Evolutionary conservation across 176 grass and related monocot species (phyloP).

Genomic region (Pharus latifolius): DNA sequence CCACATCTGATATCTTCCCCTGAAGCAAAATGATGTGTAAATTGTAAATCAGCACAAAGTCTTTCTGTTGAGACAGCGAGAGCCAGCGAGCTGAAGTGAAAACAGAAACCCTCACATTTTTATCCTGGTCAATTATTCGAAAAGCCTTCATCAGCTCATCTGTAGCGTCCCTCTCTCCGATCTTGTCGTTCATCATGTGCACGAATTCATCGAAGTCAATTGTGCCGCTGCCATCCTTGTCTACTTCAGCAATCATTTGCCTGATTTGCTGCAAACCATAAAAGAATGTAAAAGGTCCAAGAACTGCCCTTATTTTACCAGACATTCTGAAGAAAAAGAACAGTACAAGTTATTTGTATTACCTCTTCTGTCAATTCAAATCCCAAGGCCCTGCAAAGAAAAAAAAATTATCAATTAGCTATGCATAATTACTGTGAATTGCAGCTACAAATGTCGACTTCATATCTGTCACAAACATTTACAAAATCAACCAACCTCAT

Average conservation of each 20-base stretch:
- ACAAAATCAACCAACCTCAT: conserved; percentile 45
- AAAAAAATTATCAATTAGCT: neutral
- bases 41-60: neutral
- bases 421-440: neutral
- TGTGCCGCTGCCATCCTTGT: conserved; percentile 68
- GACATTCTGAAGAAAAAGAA: neutral
- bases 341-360: neutral
- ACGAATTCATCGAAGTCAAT: conserved; percentile 89
- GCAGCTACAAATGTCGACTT: too few species aligned
- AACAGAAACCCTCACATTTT: conserved; percentile 26
- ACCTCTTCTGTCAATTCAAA: conserved; percentile 82
- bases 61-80: neutral
- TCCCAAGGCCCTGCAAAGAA: conserved; percentile 55
- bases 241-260: conserved; percentile 81
- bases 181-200: conserved; percentile 82
- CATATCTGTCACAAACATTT: too few species aligned
- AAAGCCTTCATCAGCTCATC: conserved; percentile 72
- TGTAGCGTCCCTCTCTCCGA: conserved; percentile 62
- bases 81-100: neutral
- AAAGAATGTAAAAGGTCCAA: neutral
- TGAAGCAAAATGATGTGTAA: neutral
- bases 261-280: conserved; percentile 47
- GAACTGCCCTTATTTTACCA: neutral
- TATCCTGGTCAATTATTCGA: conserved; percentile 64
- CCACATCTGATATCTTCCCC: conserved; percentile 70